Evolutionary conservation across 73 alveolate species (phyloP), one percentile per base, ranked within the genome.

Genomic region (Blepharisma stoltei): DNA sequence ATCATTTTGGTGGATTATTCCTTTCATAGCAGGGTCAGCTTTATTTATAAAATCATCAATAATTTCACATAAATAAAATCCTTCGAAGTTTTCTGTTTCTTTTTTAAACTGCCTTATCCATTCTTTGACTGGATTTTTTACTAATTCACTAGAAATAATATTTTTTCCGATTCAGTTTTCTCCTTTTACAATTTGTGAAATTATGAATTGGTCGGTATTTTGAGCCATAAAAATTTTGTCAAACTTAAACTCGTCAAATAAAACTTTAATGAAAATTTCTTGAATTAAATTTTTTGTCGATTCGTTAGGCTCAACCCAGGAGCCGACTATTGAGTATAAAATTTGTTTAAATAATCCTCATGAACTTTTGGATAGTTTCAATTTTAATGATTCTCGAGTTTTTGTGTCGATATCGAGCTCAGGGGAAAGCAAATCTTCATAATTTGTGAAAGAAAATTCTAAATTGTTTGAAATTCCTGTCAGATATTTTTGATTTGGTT

Each of bases 11-110:
- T 25, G 14, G 49, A 60, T 20, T 14, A 60, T 38, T 8, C 73
- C 73, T 60, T 60, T 60, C 73, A 60, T 60, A 14, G 45, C 73
- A 20, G 73, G 73, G 47, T 60, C 73, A 8, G 23, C 73, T 25
- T 60, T 60, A 14, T 60, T 38, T 1, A 60, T 25, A 25, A 14
- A 60, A n/a, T 60, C 73, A 20, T 25, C 18, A 9, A 60, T 60
- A 5, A n/a, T 38, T 60, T 14, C 11, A 8, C 23, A 14, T 20
- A 60, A 14, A n/a, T 14, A 14, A n/a, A 60, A 60, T 8, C 23
- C 73, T 8, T 25, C 73, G 14, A 60, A 60, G 5, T 14, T n/a
- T 60, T 60, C 73, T 14, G 45, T 25, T 60, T 60, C 73, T 5
- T 60, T 60, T 20, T n/a, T 60, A 25, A 60, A 60, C 14, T 9